Evolutionary conservation across 2,329 filamentous ascomycete genomes (phyloP), one percentile per base, ranked within the genome.

Genomic region (Venturia oleaginea): DNA sequence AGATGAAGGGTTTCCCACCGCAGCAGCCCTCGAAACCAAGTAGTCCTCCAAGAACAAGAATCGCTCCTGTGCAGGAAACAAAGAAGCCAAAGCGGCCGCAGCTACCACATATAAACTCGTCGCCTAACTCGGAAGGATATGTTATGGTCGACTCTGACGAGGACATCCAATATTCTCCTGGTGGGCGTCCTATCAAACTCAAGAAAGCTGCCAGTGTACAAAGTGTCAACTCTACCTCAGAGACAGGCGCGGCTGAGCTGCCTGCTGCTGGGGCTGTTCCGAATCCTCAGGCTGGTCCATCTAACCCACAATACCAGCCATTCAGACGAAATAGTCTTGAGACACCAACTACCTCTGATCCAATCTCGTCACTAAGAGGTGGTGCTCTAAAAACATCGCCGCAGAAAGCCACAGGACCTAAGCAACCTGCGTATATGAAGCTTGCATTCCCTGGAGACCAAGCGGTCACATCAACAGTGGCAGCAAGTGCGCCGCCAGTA

Each of bases 131-230:
- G 15, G 62, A 63, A 38, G 62, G 51, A 32, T 64, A 61, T 34
- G 34, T 64, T 19, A 60, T 64, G 37, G 63, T 64, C 42, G 63
- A 64, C 32, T 48, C 63, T 17, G 64, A 65, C 10, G 43, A 34
- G 5, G 62, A 57, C 11, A 55, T 63, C n/a, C 64, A 63, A 40
- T 65, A 65, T 32, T 57, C 42, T 15, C 64, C 64, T 54, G 64
- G 64, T 38, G 64, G 64, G 8, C 27, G 64, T n/a, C 64, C 64
- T 17, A 64, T 66, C 65, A 38, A 62, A 24, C 59, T 59, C 30
- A 72, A 40, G 24, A 32, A 60, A 37, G 34, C 59, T 60, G 34
- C 59, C 15, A 43, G 51, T 57, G 51, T 57, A 34, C 27, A 30
- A 34, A 57, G 51, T 57, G 17, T n/a, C 30, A 57, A 57, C 11